phyloP scores from a whole-genome alignment of 2,329 filamentous ascomycete species.

The Paraconiothyrium brasiliense region DNA sequence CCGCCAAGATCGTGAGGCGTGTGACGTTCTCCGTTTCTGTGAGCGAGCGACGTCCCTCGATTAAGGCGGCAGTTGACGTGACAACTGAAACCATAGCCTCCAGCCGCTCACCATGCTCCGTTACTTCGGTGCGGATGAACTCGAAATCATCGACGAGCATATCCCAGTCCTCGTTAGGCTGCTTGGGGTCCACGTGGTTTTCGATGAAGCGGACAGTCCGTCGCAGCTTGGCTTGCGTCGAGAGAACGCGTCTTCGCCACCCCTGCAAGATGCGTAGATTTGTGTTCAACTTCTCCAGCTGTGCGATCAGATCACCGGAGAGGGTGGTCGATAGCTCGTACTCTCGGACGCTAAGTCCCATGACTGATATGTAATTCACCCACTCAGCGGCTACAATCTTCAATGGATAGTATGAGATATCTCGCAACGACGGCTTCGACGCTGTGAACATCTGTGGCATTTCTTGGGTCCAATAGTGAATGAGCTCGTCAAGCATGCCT shows the following conservation, averaged over 20 bases:
- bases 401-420: slow-evolving; percentile 31
- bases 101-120: slow-evolving; percentile 16
- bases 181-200: neutral
- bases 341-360: slow-evolving; percentile 30
- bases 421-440: slow-evolving; percentile 18
- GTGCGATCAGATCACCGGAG: slow-evolving; percentile 18
- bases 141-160: slow-evolving; percentile 25
- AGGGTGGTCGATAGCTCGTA: slow-evolving; percentile 28
- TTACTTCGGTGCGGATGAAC: slow-evolving; percentile 14
- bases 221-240: slow-evolving; percentile 26
- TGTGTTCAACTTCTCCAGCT: slow-evolving; percentile 28
- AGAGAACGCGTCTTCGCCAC: slow-evolving; percentile 34
- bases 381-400: slow-evolving; percentile 34
- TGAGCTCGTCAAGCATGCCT: slow-evolving; percentile 25
- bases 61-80: slow-evolving; percentile 30
- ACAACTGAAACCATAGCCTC: slow-evolving; percentile 30
- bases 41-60: slow-evolving; percentile 29
- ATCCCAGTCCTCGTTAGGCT: neutral
- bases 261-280: slow-evolving; percentile 32
- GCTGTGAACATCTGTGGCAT: slow-evolving; percentile 21
- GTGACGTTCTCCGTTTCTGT: slow-evolving; percentile 30
- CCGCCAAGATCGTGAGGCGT: slow-evolving; percentile 30
- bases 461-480: slow-evolving; percentile 22
- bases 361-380: slow-evolving; percentile 35
- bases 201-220: slow-evolving; percentile 19